Base-by-base conservation (phyloP, 257 asterid species). In the Eustoma russellianum region DNA sequence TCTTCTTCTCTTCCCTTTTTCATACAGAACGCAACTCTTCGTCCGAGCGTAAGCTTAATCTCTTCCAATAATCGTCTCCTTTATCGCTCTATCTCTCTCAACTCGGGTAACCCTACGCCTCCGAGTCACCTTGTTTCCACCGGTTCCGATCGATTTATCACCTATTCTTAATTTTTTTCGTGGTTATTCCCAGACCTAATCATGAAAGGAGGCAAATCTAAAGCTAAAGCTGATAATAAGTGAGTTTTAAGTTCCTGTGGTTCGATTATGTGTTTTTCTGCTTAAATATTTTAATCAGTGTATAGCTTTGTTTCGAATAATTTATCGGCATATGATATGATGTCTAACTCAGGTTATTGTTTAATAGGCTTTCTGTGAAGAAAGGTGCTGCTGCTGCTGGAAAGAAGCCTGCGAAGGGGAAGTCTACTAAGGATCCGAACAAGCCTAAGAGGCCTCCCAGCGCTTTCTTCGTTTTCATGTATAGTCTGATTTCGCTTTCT, bases 371-470 rank as follows among this genome's bases (percentile, higher is more conserved):
- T 9, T 30, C 93, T 33, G 88, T 82, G 73, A 88, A 83, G 75
- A 82, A 68, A 74, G 81, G 80, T n/a, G n/a, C n/a, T 0, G 70
- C 70, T 0, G 75, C 65, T 10, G 66, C 72, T 2, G 80, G 80
- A 58, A 67, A 73, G 48, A 61, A 79, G 33, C 80, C 16, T 52
- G 75, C 63, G 58, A 85, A 81, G 60, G 86, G 79, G 40, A 85
- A 85, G 77, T 66, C 95, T 15, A 83, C 57, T 0, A 85, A 88
- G 85, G 97, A 85, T 62, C 97, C 97, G 1, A 88, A 88, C 81
- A 88, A 82, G 75, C 97, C 97, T 0, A 88, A 88, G 82, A 80
- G 97, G 82, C 97, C 97, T 57, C 86, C 94, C 5, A 85, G 95
- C 52, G 95, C 97, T 41, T 88, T 88, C 62, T 88, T 88, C 70